Evolutionary conservation across 2,329 filamentous ascomycete species (phyloP), one percentile per base, ranked within the genome.

Genomic region (Pseudocercospora vitis): DNA sequence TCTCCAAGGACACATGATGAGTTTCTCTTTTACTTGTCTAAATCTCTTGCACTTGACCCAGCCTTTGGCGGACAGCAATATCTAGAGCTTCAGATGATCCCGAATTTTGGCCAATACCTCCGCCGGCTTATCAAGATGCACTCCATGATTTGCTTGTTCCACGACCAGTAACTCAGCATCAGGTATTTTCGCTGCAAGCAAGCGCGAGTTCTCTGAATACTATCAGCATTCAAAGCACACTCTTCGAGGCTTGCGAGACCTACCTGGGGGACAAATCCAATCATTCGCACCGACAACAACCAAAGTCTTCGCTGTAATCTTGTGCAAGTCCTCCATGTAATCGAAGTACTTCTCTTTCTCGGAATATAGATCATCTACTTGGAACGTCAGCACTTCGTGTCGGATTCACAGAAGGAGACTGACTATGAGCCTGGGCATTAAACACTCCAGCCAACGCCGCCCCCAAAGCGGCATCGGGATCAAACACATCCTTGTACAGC

Each of bases 301-400:
- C 31, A 37, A 37, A 16, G 47, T 49, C 31, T 40, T 49, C 11
- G 47, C 47, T 11, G 29, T 39, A 14, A 37, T 49, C 19, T 28
- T 39, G 7, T 37, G 29, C 32, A 49, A 16, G 14, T 28, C 32
- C 1, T 26, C n/a, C 2, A 18, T 37, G n/a, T 49, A 49, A 37
- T 49, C 31, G n/a, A 49, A 37, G 31, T 49, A 37, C 21, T 49
- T 37, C 47, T 46, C 42, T 19, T 46, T 2, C 11, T 46, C 24
- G 2, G 42, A 46, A 12, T 46, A 46, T 3, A 46, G 12, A 9
- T 28, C 4, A 46, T 46, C 42, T 46, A 12, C 11, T 3, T 2
- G 2, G 9, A 29, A 11, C n/a, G 18, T 46, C 42, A 46, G 42
- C 42, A 7, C 5, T 26, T 2, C 2, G 2, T 1, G 6, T 24